A percentile compares a stretch with the other conserved stretches of the same genome.
These are phyloP conservation scores for Melocanna baccifera DNA, from an alignment of 176 grass and related monocot species.

Conservation along the genomic window DNA sequence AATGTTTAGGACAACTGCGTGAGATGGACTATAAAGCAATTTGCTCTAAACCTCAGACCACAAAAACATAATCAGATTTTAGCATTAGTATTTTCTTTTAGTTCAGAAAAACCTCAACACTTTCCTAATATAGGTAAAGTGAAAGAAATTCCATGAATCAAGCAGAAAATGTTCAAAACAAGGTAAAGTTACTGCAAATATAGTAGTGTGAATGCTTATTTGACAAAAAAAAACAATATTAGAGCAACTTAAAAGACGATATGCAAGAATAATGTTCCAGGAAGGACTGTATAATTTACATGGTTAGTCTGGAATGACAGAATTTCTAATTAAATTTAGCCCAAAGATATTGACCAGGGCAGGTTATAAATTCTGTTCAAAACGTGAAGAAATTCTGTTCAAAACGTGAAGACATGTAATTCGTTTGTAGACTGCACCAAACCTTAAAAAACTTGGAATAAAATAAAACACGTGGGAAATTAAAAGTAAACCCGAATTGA, in stretches of 20 bases:
- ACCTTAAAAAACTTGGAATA: too few relatives aligned
- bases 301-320: neutral
- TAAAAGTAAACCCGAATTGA: neutral
- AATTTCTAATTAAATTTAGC: neutral
- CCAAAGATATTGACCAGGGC: neutral
- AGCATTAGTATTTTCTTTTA: neutral
- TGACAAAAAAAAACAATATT: neutral
- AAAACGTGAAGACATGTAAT: neutral
- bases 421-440: neutral
- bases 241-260: neutral
- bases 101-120: neutral
- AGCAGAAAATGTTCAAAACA: neutral
- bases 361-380: neutral
- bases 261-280: neutral
- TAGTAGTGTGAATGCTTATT: neutral
- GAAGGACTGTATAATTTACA: neutral
- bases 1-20: constrained; percentile 16
- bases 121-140: neutral
- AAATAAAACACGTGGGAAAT: neutral
- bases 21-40: neutral
- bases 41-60: neutral
- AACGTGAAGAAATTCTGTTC: neutral
- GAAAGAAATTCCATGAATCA: neutral
- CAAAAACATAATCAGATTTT: neutral
- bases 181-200: neutral